Percentiles rank a stretch among this genome's conserved stretches.
Conservation (phyloP, 306 rosid genomes). For the Ormosia emarginata region DNA sequence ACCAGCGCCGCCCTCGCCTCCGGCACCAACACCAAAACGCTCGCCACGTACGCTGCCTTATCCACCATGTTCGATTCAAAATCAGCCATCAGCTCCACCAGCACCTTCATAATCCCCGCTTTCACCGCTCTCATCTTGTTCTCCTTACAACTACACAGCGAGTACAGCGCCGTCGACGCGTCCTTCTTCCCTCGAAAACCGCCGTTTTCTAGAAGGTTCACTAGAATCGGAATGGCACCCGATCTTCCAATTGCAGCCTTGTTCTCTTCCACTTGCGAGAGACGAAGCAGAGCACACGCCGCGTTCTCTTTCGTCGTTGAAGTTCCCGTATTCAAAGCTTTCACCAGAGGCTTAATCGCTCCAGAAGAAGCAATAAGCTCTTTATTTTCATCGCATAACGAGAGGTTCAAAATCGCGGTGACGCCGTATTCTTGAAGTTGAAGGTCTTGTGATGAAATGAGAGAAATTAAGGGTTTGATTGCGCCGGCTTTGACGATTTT, state of each 20-base stretch:
- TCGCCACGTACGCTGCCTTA: slow-evolving; percentile 79
- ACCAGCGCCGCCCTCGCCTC: slow-evolving; percentile 79
- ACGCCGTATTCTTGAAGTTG: slow-evolving; percentile 97
- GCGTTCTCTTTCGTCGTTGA: slow-evolving; percentile 90
- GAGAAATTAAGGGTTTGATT: slow-evolving; percentile 69
- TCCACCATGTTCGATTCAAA: slow-evolving; percentile 91
- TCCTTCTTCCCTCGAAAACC: slow-evolving; percentile 83
- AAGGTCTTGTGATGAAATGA: slow-evolving; percentile 60
- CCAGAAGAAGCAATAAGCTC: slow-evolving; percentile 70
- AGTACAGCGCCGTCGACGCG: slow-evolving; percentile 88
- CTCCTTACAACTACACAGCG: slow-evolving; percentile 74
- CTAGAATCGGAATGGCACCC: slow-evolving; percentile 82
- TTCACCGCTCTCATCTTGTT: slow-evolving; percentile 79
- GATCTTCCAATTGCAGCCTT: slow-evolving; percentile 78
- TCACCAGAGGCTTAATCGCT: slow-evolving; percentile 75
- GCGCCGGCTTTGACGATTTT: slow-evolving; percentile 80
- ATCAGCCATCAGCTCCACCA: slow-evolving; percentile 92
- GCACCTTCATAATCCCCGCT: slow-evolving; percentile 83
- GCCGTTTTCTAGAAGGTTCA: slow-evolving; percentile 66
- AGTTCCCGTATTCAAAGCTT: slow-evolving; percentile 61
- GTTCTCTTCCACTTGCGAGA: slow-evolving; percentile 72
- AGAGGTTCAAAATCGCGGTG: slow-evolving; percentile 85
- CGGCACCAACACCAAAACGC: slow-evolving; percentile 65
- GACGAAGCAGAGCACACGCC: slow-evolving; percentile 81
- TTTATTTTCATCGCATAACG: slow-evolving; percentile 90